These are phyloP conservation scores for Marasmius sp. DNA, from an alignment of 1,284 basidiomycete species.

Conservation along the genomic window DNA sequence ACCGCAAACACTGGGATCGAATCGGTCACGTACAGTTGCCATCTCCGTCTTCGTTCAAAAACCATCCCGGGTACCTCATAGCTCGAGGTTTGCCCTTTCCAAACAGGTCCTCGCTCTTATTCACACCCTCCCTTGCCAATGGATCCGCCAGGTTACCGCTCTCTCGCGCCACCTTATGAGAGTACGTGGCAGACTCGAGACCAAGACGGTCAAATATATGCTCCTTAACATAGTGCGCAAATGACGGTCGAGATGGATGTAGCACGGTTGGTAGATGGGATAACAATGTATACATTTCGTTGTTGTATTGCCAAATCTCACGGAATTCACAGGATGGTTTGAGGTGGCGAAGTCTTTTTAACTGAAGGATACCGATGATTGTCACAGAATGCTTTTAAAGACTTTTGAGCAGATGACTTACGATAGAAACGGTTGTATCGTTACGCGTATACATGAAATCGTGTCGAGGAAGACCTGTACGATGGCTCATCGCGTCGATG, in stretches of 20 bases:
- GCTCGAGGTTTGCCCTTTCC: conserved; percentile 9
- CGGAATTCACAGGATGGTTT: conserved; percentile 23
- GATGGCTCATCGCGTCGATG: conserved; percentile 23
- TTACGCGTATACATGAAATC: conserved; percentile 19
- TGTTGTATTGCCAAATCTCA: conserved; percentile 18
- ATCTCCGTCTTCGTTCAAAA: conserved; percentile 11
- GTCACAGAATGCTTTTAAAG: no score
- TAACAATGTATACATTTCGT: conserved; percentile 20
- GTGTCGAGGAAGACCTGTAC: conserved; percentile 24
- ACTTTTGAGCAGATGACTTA: conserved; percentile 2
- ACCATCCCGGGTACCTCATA: conserved; percentile 2
- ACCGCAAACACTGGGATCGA: not conserved
- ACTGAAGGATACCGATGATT: not conserved
- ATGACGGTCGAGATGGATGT: conserved; percentile 5
- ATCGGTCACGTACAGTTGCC: conserved; percentile 12
- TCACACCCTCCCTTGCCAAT: conserved; percentile 13
- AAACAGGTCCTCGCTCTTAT: conserved; percentile 10
- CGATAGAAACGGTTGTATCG: conserved; percentile 17
- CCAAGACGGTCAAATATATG: conserved; percentile 21
- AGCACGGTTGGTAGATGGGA: conserved; percentile 17
- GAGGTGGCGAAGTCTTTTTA: conserved; percentile 8
- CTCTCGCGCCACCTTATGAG: conserved; percentile 19
- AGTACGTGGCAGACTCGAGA: conserved; percentile 24
- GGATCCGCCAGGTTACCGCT: conserved; percentile 25
- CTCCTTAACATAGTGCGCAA: conserved; percentile 17